phyloP scores from a whole-genome alignment of 306 rosid species.

The Trifolium pratense region DNA sequence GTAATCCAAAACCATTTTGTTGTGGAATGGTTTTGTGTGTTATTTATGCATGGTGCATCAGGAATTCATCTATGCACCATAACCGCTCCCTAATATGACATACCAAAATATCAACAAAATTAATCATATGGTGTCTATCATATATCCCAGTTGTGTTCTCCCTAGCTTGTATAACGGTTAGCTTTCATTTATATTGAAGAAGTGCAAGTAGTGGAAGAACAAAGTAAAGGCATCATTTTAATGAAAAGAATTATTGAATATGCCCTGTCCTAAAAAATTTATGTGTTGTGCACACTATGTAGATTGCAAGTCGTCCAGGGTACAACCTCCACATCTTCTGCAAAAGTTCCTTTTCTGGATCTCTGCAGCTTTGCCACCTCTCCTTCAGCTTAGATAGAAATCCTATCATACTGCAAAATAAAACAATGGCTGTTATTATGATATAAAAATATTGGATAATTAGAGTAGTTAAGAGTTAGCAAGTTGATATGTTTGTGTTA shows the following conservation, averaged over 20 bases:
- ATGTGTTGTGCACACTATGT: not conserved
- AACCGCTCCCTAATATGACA: conserved; percentile 20
- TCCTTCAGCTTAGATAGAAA: conserved; percentile 69
- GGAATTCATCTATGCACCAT: too few relatives aligned
- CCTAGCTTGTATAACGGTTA: conserved; percentile 26
- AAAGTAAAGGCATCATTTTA: conserved; percentile 26
- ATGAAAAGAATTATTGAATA: conserved; percentile 31
- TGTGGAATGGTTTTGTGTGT: too few relatives aligned
- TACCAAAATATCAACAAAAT: conserved; percentile 28
- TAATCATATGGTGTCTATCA: conserved; percentile 15
- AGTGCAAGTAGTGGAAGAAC: conserved; percentile 7
- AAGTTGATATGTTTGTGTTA: too few relatives aligned
- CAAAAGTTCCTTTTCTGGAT: conserved; percentile 76
- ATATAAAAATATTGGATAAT: too few relatives aligned
- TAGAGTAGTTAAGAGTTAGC: too few relatives aligned
- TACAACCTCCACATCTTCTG: conserved; percentile 73
- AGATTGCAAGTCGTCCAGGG: conserved; percentile 34
- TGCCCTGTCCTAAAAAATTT: conserved; percentile 1
- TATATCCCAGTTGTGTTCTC: conserved; percentile 28
- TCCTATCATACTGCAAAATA: conserved; percentile 77
- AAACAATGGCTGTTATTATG: conserved; percentile 27
- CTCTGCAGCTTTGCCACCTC: conserved; percentile 69
- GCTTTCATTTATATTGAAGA: conserved; percentile 19
- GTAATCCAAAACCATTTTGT: too few relatives aligned
- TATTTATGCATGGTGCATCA: too few relatives aligned